phyloP scores from a whole-genome alignment of 305 asterid species.

The Fraxinus velutina region DNA sequence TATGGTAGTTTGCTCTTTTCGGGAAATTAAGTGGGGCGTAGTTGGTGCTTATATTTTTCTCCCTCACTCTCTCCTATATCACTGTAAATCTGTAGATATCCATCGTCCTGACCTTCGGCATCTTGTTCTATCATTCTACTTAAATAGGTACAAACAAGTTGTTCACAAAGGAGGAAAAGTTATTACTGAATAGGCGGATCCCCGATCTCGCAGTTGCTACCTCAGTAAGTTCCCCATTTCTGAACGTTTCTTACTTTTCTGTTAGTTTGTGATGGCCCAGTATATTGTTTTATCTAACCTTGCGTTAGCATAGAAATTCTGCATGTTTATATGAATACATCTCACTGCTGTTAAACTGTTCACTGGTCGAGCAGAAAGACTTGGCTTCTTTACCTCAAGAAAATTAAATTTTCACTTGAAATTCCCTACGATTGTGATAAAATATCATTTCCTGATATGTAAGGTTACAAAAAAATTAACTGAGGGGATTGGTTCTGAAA shows the following conservation, averaged over 20 bases:
- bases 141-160: constrained; percentile 60
- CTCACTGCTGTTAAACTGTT: not conserved
- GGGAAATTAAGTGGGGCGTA: not conserved
- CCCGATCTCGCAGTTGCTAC: constrained; percentile 70
- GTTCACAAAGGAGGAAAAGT: constrained; percentile 70
- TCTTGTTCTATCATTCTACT: constrained; percentile 18
- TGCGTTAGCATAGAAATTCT: not conserved
- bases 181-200: constrained; percentile 55
- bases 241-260: constrained; percentile 1
- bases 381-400: not conserved
- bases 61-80: not conserved
- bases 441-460: not conserved
- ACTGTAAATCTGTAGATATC: not conserved
- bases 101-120: constrained; percentile 9
- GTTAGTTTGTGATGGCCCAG: not conserved
- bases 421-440: not conserved
- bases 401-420: not conserved
- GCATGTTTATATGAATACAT: not conserved
- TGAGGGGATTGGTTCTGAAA: not conserved
- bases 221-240: constrained; percentile 59
- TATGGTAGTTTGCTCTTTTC: not conserved
- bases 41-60: constrained; percentile 16
- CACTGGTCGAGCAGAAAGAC: not conserved
- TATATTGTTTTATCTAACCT: not conserved
- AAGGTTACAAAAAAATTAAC: not conserved